A percentile compares a stretch with the other conserved stretches of the same genome.
phyloP scores from a whole-genome alignment of 129 eudicot species.

The Helianthus tuberosus region DNA sequence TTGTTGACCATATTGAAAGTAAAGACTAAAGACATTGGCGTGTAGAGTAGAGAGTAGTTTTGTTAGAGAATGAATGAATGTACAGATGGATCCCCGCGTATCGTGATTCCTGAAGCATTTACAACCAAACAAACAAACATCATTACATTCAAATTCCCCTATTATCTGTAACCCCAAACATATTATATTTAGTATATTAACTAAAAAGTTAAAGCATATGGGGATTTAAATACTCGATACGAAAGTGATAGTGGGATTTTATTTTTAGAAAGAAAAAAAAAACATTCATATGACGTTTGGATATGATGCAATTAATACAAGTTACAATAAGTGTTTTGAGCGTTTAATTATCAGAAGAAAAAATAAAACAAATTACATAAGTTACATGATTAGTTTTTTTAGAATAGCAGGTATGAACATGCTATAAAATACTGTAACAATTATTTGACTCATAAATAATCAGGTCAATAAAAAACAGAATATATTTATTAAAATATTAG shows the following conservation, averaged over 20 bases:
- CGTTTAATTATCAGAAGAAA: too few species aligned
- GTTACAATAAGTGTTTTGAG: too few species aligned
- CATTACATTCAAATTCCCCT: neutral
- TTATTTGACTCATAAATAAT: neutral
- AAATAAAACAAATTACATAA: too few species aligned
- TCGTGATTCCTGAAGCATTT: constrained; percentile 31
- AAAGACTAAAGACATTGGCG: constrained; percentile 3
- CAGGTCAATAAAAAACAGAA: neutral
- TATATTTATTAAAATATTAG: neutral
- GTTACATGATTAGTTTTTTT: too few species aligned
- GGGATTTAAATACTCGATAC: too few species aligned
- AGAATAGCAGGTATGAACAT: neutral
- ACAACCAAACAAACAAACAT: constrained; percentile 7
- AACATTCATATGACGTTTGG: too few species aligned
- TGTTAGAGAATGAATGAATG: neutral
- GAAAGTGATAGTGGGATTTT: too few species aligned
- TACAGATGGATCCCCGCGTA: constrained; percentile 38
- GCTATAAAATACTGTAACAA: neutral
- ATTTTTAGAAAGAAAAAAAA: too few species aligned
- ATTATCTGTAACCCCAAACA: constrained; percentile 2
- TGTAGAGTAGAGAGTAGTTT: constrained; percentile 11
- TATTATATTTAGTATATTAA: neutral
- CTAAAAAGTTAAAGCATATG: too few species aligned
- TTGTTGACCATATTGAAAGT: constrained; percentile 28
- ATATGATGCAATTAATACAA: too few species aligned